Conservation (phyloP, 1,284 basidiomycete species). For the Leccinum solheimii region DNA sequence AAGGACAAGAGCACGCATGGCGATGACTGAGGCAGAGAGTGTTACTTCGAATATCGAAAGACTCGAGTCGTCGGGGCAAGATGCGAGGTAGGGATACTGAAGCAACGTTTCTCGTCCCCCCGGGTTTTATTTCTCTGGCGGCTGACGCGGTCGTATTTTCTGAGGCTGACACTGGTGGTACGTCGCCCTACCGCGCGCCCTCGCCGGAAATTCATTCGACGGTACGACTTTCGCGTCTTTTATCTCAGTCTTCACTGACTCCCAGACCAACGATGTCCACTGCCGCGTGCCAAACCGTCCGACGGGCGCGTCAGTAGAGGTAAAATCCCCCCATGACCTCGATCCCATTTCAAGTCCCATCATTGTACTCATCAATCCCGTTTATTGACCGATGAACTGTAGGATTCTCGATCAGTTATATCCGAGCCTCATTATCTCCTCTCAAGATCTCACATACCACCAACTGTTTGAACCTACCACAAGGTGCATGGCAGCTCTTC, state of each 20-base stretch:
- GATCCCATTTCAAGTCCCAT: background rate
- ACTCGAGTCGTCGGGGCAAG: background rate
- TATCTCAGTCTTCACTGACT: background rate
- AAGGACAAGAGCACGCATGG: constrained; percentile 25
- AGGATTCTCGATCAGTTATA: background rate
- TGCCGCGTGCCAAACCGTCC: background rate
- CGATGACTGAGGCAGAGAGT: constrained; percentile 19
- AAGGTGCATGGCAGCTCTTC: background rate
- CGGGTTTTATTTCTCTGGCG: constrained; percentile 26
- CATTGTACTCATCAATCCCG: background rate
- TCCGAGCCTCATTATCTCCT: background rate
- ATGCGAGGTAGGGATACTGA: constrained; percentile 2
- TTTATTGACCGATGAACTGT: constrained; percentile 9
- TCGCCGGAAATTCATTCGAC: background rate
- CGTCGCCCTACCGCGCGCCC: background rate
- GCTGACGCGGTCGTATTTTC: constrained; percentile 19
- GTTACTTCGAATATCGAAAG: constrained; percentile 9
- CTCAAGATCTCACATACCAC: background rate
- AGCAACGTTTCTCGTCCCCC: background rate
- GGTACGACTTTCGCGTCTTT: background rate
- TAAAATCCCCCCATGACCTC: background rate
- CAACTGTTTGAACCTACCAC: background rate
- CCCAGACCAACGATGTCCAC: background rate
- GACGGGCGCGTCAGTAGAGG: background rate
- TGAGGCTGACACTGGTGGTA: constrained; percentile 18